Evolutionary conservation across 2,329 filamentous ascomycete genomes (phyloP).

Genomic region (Talaromyces sp.): DNA sequence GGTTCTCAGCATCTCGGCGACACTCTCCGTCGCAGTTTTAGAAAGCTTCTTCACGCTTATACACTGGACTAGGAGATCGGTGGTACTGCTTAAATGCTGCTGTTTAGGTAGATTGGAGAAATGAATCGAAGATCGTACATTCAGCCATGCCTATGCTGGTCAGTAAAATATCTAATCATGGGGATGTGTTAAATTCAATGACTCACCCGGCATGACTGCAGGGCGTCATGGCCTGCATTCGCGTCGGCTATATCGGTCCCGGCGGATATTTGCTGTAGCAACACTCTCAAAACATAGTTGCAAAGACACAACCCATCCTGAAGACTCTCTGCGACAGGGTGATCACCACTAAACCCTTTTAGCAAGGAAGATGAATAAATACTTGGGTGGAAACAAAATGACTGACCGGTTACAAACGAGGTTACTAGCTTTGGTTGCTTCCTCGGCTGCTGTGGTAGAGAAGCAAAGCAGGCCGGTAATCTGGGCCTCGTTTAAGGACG

Average conservation of each 20-base stretch:
- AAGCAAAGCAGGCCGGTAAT: constrained; percentile 34
- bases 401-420: constrained; percentile 18
- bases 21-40: constrained; percentile 27
- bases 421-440: constrained; percentile 23
- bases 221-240: constrained; percentile 27
- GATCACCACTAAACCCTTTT: constrained; percentile 6
- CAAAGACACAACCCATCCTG: constrained; percentile 33
- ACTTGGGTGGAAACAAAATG: not conserved
- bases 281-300: constrained; percentile 31
- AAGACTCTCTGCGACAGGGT: constrained; percentile 26
- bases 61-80: constrained; percentile 22
- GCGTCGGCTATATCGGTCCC: constrained; percentile 18
- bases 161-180: not conserved
- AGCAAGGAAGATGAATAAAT: not conserved
- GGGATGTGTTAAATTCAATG: not conserved
- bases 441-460: constrained; percentile 38
- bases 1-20: constrained; percentile 30
- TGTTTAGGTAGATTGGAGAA: constrained; percentile 18
- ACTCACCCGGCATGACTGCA: constrained; percentile 34
- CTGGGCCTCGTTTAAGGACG: constrained; percentile 32
- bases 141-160: constrained; percentile 29
- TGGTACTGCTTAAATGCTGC: constrained; percentile 18
- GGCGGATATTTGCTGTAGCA: constrained; percentile 21
- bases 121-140: constrained; percentile 24
- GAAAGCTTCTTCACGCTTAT: constrained; percentile 24